phyloP scores from a whole-genome alignment of 768 basidiomycete genomes.

The Leccinum variicolor region DNA sequence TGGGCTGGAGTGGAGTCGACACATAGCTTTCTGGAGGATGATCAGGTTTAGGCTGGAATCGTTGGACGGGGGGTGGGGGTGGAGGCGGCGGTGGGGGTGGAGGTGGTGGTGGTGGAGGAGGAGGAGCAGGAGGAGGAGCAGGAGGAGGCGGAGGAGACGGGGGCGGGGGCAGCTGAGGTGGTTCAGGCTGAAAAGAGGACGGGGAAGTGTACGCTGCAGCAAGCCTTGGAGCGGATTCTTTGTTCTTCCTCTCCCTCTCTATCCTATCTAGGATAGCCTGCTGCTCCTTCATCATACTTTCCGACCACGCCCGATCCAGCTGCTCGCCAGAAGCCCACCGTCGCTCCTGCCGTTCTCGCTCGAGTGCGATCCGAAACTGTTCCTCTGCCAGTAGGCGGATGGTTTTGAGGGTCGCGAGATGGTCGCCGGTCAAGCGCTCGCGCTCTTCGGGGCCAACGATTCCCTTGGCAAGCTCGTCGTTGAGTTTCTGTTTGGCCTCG shows the following conservation, averaged over 20 bases:
- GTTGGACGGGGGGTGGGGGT: not conserved
- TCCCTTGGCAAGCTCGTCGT: conserved; percentile 46
- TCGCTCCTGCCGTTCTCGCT: conserved; percentile 49
- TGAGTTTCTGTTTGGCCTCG: conserved; percentile 60
- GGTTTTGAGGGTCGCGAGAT: conserved; percentile 38
- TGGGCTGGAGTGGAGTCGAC: conserved; percentile 6
- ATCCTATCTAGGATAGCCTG: conserved; percentile 48
- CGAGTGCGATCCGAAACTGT: conserved; percentile 42
- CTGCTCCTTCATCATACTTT: conserved; percentile 35
- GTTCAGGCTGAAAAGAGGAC: conserved; percentile 8
- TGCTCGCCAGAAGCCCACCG: conserved; percentile 43
- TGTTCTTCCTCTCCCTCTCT: conserved; percentile 36
- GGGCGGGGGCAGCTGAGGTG: not conserved
- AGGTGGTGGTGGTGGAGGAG: not conserved
- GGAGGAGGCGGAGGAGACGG: not conserved
- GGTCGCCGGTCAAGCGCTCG: conserved; percentile 38
- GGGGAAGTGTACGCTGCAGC: not conserved
- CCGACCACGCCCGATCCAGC: conserved; percentile 33
- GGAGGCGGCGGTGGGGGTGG: not conserved
- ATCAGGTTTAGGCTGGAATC: conserved; percentile 2
- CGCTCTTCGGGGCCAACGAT: conserved; percentile 33
- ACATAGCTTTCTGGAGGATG: conserved; percentile 5
- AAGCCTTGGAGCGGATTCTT: conserved; percentile 1
- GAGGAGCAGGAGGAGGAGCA: conserved; percentile 1
- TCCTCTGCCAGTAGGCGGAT: conserved; percentile 47